Base-by-base conservation (phyloP, 805 yeast genomes). In the Ogataea nakhonphanomensis region DNA sequence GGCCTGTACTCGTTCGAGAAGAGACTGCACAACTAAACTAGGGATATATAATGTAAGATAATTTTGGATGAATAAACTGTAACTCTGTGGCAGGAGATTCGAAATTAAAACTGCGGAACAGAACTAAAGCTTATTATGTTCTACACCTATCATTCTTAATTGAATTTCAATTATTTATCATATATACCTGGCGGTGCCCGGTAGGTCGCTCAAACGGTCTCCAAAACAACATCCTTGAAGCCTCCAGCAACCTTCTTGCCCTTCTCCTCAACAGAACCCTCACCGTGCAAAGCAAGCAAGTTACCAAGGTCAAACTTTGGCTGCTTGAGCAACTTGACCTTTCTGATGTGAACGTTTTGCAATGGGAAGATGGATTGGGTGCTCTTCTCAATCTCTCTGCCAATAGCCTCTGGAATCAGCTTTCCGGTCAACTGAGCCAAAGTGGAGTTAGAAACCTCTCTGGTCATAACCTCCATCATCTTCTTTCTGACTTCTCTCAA, bases 271-370 rank as follows among this genome's bases (percentile, higher is more conserved):
- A 82, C 77, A 57, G 89, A 68, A 62, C 77, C 80, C 79, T 91
- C 98, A 75, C 98, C 98, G 81, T 91, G 98, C 68, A 91, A 85
- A 66, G 97, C 83, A 71, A 91, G 77, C 69, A 91, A 82, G 67
- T 95, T 75, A 74, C 96, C 96, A 67, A 91, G 83, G 73, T 91
- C 98, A 81, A 90, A 88, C 79, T 90, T 91, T 71, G 98, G 98
- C 77, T 84, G 95, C 79, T 91, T 91, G 75, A 91, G 87, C 71
- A 91, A 81, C 82, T 91, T 91, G 65, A 91, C 97, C 80, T 91
- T 91, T 83, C 97, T 90, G 74, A 91, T 86, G 84, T 89, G 95
- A 67, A 90, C 95, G 79, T 91, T 89, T 79, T 91, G 98, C 71
- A 91, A 83, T 67, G 98, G 98, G 83, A 77, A 89, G 78, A 90